Evolutionary conservation across 2,329 filamentous ascomycete species (phyloP), one percentile per base, ranked within the genome.

Genomic region (Fusarium neocosmosporiellum): DNA sequence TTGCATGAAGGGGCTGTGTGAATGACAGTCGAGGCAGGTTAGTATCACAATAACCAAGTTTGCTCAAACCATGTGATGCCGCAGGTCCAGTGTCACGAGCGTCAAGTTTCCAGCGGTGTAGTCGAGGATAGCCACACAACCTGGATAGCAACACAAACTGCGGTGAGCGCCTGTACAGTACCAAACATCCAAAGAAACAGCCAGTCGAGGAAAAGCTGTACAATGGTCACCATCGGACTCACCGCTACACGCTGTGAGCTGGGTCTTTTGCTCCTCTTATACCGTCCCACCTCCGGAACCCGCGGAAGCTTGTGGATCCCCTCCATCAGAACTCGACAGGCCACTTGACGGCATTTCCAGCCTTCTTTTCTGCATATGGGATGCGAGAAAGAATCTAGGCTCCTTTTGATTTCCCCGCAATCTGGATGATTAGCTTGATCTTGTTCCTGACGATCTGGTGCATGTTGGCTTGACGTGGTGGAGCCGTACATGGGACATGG

Each of bases 251-350:
- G 13, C 8, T 27, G 13, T 27, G 18, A 24, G 7, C 46, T 18
- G 4, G 46, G 46, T 4, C 6, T 31, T 13, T 36, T 24, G 13
- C 31, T 36, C 29, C 50, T 55, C 50, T 34, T n/a, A 48, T 58
- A 58, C 27, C 54, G 54, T 57, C 46, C 46, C 46, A 46, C 63
- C 46, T 14, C 69, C 73, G 74, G 74, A 76, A 71, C 65, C 65
- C 54, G 69, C 74, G 74, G 74, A 55, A 54, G 54, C 53, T 48
- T 73, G 71, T 73, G 71, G 71, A 73, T 66, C 46, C 71, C 67
- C 46, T 69, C 71, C 65, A 73, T 70, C 61, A 71, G 59, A 64
- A 58, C 54, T 54, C 54, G 16, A 71, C 63, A 73, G 53, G 70
- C 43, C 57, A 53, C 46, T 53, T 31, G 46, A 53, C 46, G 27